Base-by-base conservation (phyloP, 768 basidiomycete species). In the Auricularia auricula-judae region DNA sequence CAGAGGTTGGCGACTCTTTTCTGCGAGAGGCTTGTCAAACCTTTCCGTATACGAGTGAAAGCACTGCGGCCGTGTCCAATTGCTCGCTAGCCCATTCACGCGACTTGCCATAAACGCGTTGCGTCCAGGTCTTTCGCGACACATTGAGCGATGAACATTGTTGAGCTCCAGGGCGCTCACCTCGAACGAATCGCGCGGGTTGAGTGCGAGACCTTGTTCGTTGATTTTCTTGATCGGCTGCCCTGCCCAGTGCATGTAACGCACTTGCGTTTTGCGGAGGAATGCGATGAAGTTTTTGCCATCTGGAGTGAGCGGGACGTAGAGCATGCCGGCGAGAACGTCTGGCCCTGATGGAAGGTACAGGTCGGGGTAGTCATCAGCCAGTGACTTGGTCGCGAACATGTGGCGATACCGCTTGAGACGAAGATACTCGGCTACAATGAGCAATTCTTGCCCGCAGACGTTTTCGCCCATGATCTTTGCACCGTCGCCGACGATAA, bases 281-380 rank as follows among this genome's bases (percentile, higher is more conserved):
- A 93, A 87, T 14, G 86, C 86, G 65, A 93, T 89, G 69, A 92
- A 92, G 70, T 93, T 90, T 51, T 84, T 81, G 0, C 90, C 89
- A 10, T 81, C 82, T 47, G 78, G 79, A 0, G 89, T 89, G 2
- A 92, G 76, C 1, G 91, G 90, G 0, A 92, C 86, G 68, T 83
- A 86, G 2, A 93, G 81, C 62, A 91, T 70, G 3, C 91, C 89
- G 0, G 89, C 85, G 67, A 93, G 82, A 59, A 84, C 75, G 61
- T 86, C 83, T 76, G 66, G 66, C 76, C 81, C 82, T 64, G 77
- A 78, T 0, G 82, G 82, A 5, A 87, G 75, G 51, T 82, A 75
- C 8, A 93, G 76, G 70, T 93, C 90, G 1, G 86, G 84, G 70
- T 84, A 92, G 72, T 92, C 90, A 29, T 76, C 72, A 1, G 67